Base-by-base conservation (phyloP, 768 basidiomycete genomes). In the Clavulina sp. region DNA sequence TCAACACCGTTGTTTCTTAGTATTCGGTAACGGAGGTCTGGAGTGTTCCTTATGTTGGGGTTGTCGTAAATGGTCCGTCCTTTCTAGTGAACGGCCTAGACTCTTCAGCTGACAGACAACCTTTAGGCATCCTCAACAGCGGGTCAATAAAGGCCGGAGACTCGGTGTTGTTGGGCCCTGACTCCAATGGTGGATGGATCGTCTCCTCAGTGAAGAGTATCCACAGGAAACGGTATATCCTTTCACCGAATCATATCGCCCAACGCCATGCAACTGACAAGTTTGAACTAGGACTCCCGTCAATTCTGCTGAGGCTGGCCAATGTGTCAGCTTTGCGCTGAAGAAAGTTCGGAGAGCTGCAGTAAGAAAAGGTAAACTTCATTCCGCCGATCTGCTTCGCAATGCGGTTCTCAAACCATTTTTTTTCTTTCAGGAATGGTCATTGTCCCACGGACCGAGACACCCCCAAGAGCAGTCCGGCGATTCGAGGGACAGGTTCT, bases 401-500 rank as follows among this genome's bases (percentile, higher is more conserved):
- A 23, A 28, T 9, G 24, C 9, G 32, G 9, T 30, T 29, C 28
- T 18, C 1, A 32, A 41, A 34, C 23, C 19, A 13, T 24, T 24
- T 9, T 38, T 19, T 38, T 38, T 34, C 24, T 49, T 18, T 1
- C 31, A 60, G 59, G 92, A 9, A 92, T 93, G 92, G 86, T 95
- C 2, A 68, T 96, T 41, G 80, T 91, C 0, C 77, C 78, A 52
- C 86, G 81, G 64, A 74, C 78, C 2, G 89, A 93, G 7, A 67
- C 67, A 4, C 81, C 77, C 26, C 91, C 91, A 3, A 75, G 74
- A 70, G 89, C 88, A 33, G 75, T 85, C 44, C 73, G 77, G 41
- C 74, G 77, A 57, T 99, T 99, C 60, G 87, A 97, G 63, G 93
- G 89, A 13, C 85, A 91, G 64, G 84, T 93, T 4, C 73, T 99